A percentile compares a stretch with the other conserved stretches of the same genome.
These are phyloP conservation scores for Diospyros kaki DNA, from an alignment of 148 eudicot species.

Conservation along the genomic window DNA sequence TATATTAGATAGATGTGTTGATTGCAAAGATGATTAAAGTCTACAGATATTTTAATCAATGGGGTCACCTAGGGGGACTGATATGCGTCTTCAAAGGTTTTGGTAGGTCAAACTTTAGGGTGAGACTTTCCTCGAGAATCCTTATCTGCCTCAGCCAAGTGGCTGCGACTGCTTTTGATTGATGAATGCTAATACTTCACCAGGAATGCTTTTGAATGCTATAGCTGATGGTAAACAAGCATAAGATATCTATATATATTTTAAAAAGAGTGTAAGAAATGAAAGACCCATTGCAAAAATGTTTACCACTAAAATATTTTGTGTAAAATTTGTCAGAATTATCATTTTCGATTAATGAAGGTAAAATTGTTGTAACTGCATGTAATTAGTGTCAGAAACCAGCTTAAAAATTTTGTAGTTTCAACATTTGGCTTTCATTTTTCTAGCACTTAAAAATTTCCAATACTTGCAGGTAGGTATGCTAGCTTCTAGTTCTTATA, in stretches of 20 bases:
- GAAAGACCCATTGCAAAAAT: no score
- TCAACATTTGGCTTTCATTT: not conserved
- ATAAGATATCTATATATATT: no score
- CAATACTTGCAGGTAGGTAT: not conserved
- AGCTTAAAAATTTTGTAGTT: not conserved
- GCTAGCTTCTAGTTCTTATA: not conserved
- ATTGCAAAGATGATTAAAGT: not conserved
- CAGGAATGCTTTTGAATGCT: no score
- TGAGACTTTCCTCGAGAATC: not conserved
- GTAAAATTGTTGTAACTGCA: constrained; percentile 5
- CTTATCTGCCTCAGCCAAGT: not conserved
- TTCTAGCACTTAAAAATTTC: not conserved
- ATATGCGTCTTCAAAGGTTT: not conserved
- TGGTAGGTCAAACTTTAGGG: not conserved
- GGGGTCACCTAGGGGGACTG: not conserved
- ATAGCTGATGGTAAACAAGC: no score
- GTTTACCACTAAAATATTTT: no score
- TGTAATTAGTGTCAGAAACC: constrained; percentile 4
- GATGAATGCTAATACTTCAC: no score
- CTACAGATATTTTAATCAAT: not conserved
- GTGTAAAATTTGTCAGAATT: no score
- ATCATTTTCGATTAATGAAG: not conserved
- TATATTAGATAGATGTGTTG: not conserved
- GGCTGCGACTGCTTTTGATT: not conserved
- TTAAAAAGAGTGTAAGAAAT: no score